phyloP scores from a whole-genome alignment of 139 green algal genomes.

The Choricystis sp. region DNA sequence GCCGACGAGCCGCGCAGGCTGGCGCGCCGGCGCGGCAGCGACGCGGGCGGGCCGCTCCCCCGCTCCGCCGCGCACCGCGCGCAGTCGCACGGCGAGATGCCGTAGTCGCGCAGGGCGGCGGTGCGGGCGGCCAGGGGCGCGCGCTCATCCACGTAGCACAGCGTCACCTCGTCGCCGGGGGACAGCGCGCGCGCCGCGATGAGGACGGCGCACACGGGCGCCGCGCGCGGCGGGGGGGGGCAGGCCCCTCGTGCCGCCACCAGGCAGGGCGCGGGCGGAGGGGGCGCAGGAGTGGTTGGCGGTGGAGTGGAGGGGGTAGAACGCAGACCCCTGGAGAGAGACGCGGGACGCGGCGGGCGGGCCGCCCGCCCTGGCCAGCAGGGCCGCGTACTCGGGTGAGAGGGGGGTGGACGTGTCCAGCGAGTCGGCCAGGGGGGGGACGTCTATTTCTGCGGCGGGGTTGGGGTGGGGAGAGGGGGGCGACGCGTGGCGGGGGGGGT shows the following conservation, averaged over 20 bases:
- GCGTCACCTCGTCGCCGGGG: neutral
- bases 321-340: constrained; percentile 33
- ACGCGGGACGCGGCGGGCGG: neutral
- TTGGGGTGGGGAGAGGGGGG: too few species aligned
- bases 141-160: neutral
- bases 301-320: constrained; percentile 51
- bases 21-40: neutral
- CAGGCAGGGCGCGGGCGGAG: constrained; percentile 19
- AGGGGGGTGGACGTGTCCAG: constrained; percentile 19
- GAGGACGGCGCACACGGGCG: neutral
- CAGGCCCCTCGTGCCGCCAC: constrained; percentile 19
- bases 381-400: constrained; percentile 12
- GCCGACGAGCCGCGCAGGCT: neutral
- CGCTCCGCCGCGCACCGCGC: neutral
- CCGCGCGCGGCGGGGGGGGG: too few species aligned
- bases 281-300: constrained; percentile 60
- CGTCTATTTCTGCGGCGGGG: constrained; percentile 5
- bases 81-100: constrained; percentile 40
- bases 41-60: neutral
- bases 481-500: constrained; percentile 6
- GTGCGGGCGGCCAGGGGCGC: constrained; percentile 7
- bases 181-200: neutral
- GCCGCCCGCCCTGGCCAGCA: neutral
- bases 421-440: constrained; percentile 4
- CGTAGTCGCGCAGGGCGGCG: constrained; percentile 39